A percentile compares a stretch with the other conserved stretches of the same genome.
Evolutionary conservation across 805 yeast genomes (phyloP).

Genomic region (Debaryomyces hansenii): DNA sequence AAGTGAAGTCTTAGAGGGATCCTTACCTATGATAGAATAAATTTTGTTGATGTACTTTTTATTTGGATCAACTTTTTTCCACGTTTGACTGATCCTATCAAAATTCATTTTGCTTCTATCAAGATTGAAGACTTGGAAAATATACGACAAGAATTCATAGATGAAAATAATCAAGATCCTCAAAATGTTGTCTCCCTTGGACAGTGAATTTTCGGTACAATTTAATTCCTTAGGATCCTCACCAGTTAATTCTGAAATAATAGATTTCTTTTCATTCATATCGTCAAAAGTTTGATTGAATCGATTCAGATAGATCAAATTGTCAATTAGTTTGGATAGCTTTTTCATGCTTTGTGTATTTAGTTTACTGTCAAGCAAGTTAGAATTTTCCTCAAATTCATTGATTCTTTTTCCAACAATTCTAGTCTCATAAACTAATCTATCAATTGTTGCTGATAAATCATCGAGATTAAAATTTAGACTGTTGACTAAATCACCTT

Average conservation of each 20-base stretch:
- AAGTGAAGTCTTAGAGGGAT: conserved; percentile 8
- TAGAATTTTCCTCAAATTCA: conserved; percentile 37
- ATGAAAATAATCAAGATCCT: conserved; percentile 27
- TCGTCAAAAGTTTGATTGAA: conserved; percentile 32
- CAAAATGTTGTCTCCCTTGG: conserved; percentile 8
- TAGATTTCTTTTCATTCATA: conserved; percentile 24
- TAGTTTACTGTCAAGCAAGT: conserved; percentile 26
- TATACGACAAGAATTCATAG: conserved; percentile 30
- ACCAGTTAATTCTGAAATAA: conserved; percentile 30
- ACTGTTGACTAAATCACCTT: conserved; percentile 28
- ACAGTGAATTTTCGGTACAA: conserved; percentile 9
- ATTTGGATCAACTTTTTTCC: conserved; percentile 43
- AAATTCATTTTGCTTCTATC: conserved; percentile 44
- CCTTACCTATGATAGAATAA: conserved; percentile 30
- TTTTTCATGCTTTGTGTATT: conserved; percentile 27
- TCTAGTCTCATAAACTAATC: conserved; percentile 40
- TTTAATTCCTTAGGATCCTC: conserved; percentile 4
- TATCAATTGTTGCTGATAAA: conserved; percentile 34
- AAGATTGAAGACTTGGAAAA: conserved; percentile 36
- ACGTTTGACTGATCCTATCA: conserved; percentile 38
- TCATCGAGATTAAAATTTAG: conserved; percentile 29
- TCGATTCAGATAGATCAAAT: conserved; percentile 27
- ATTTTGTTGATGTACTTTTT: conserved; percentile 35
- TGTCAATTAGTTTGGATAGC: conserved; percentile 23
- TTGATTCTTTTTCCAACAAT: conserved; percentile 40